phyloP scores from a whole-genome alignment of 495 filamentous ascomycete species.

The Hapsidospora chrysogenum region DNA sequence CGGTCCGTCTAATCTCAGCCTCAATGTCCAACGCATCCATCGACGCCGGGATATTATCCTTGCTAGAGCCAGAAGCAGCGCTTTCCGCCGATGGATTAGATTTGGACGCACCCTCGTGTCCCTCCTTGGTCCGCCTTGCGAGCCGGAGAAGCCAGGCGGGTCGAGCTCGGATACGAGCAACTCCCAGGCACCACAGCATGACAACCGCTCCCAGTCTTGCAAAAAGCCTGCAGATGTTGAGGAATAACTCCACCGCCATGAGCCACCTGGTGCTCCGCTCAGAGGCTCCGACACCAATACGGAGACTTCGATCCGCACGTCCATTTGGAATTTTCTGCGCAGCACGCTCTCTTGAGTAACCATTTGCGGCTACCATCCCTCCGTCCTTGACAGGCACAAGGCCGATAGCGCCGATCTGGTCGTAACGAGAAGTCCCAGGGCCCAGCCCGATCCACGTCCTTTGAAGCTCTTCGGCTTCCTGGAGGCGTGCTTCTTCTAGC shows the following conservation, averaged over 20 bases:
- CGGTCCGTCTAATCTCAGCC: neutral
- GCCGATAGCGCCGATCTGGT: conserved; percentile 32
- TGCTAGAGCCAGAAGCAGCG: neutral
- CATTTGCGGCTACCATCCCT: conserved; percentile 26
- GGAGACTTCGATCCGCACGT: conserved; percentile 21
- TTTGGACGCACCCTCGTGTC: neutral
- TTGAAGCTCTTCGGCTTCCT: conserved; percentile 41
- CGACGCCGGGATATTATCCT: conserved; percentile 3
- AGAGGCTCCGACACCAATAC: conserved; percentile 59
- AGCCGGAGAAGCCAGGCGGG: conserved; percentile 47
- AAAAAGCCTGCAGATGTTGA: conserved; percentile 52
- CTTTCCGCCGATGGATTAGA: neutral
- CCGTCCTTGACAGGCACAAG: conserved; percentile 30
- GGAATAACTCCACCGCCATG: conserved; percentile 56
- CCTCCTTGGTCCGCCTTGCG: conserved; percentile 27
- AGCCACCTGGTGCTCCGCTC: conserved; percentile 58
- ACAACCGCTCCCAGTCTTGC: conserved; percentile 39
- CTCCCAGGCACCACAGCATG: conserved; percentile 33
- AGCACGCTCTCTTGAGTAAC: conserved; percentile 54
- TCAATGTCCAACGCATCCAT: conserved; percentile 2
- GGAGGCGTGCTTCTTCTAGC: conserved; percentile 70
- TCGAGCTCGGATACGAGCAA: conserved; percentile 41
- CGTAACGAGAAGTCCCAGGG: conserved; percentile 24
- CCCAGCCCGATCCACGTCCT: conserved; percentile 31
- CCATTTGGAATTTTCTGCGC: conserved; percentile 33